Evolutionary conservation across 2,329 filamentous ascomycete species (phyloP), one percentile per base, ranked within the genome.

Genomic region (Cercospora canescens): DNA sequence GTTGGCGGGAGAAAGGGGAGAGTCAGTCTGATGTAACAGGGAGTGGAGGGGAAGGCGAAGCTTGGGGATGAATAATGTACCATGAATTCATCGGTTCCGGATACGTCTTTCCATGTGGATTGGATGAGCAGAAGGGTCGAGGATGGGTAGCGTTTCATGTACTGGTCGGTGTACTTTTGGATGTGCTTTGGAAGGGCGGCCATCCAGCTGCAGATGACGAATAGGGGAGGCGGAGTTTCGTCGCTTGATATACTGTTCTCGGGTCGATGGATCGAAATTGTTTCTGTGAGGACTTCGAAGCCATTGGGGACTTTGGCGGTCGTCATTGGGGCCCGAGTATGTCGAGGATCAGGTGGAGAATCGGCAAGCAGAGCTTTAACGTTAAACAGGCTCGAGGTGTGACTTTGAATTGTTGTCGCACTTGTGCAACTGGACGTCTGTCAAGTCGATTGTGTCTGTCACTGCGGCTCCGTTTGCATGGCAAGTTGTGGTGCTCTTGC

Each of bases 91-190:
- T 68, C 66, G 26, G 37, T 62, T 18, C 45, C 69, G 64, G 52
- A 64, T 54, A 55, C 69, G 28, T 73, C 72, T 4, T 58, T 50
- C 30, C 75, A 60, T 0, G 62, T 65, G 21, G 73, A 74, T 59
- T 74, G 72, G 12, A 77, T 57, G 8, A 78, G 61, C 11, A 78
- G 72, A 21, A 78, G 70, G 0, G 71, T 69, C 14, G 76, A 67
- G 6, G 65, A 45, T 0, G 75, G 75, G 32, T 73, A 72, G 11
- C 73, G 66, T 11, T 50, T 60, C 32, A 70, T 66, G 65, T 78
- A 77, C n/a, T 71, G 65, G 6, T 68, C 34, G 24, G 70, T 71
- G 63, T 79, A 78, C 56, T 77, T 79, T 8, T 69, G 56, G 45
- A 77, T 76, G 56, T 76, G 70, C 52, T 73, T 73, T n/a, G 67